Base-by-base conservation (phyloP, 495 filamentous ascomycete species). In the Evansstolkia leycettana region DNA sequence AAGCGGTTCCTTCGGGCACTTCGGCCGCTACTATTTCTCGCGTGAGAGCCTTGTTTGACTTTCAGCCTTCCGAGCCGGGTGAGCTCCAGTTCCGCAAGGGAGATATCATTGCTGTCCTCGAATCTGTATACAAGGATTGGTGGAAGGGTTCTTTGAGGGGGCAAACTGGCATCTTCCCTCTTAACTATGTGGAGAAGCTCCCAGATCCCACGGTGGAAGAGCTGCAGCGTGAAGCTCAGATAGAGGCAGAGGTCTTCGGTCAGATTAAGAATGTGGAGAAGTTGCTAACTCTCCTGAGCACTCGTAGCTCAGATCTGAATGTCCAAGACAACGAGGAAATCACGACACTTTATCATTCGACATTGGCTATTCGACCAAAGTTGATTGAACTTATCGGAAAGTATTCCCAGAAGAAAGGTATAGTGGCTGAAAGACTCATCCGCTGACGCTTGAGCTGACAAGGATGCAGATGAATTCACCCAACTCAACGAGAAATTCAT, bases 261-360 rank as follows among this genome's bases (percentile, higher is more conserved):
- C 85, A 98, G 65, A 94, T 96, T 44, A 90, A 94, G 67, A 98
- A 95, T 47, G 90, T 98, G 15, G 90, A 96, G 66, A 96, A 95
- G 60, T 64, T 98, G 17, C 68, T 98, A 47, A 90, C 92, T 7
- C 59, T 98, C 31, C 57, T 98, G 57, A 96, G 92, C 61, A 89
- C 90, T n/a, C 85, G 84, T 31, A 89, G 82, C 54, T 80, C 85
- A 30, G 88, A 87, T 36, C 72, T 88, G 26, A 79, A 83, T 43
- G 79, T 83, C 26, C 80, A 82, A 48, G 86, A 93, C 45, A 93
- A 89, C 44, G 86, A 93, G 48, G 86, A 94, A 56, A 92, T 94
- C 36, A 94, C 84, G 24, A 83, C 78, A 40, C 61, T 98, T 28
- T 98, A 98, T 47, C 88, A 98, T 50, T 81, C 84, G 29, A 96